Evolutionary conservation across 1,284 basidiomycete genomes (phyloP), one percentile per base, ranked within the genome.

Genomic region (Fomitiporia mediterranea): DNA sequence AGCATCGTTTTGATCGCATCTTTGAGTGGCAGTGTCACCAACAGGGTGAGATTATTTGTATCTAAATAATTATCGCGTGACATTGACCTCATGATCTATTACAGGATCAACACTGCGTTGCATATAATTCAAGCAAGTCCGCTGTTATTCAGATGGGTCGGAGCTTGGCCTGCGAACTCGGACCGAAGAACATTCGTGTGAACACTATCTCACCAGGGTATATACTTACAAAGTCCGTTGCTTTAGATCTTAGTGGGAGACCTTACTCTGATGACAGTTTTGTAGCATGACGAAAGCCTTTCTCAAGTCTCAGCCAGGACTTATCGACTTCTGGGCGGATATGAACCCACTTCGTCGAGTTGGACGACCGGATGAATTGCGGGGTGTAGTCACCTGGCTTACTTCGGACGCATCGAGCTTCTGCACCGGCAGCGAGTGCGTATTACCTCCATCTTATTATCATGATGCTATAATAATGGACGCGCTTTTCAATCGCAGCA

Each of bases 1-100:
- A 91, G 89, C 63, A 91, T 94, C 62, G 80, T 91, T 61, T 71
- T 92, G 61, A 84, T 94, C 63, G 91, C 88, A 19, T 91, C 88
- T 57, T 92, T 94, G 89, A 49, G 86, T 46, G 91, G 90, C 13
- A 84, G 83, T 51, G 83, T 94, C 61, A 46, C 43, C 15, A 46
- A 46, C 15, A 46, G 89, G 86, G 43, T 92, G 90, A 13, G 83
- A 34, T 6, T 83, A 6, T 34, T 34, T 6, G 32, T n/a, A n/a
- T n/a, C 19, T 43, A 15, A 32, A 15, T 21, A 23, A 4, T 23
- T 35, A n/a, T 82, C 49, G 83, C 94, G 61, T n/a, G 25, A 19
- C 38, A 11, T 40, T 30, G 17, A 17, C 23, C 11, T 40, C 3
- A 11, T 40, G 8, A 43, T 23, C 17, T 5, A 23, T 23, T 30